Evolutionary conservation across 2,329 filamentous ascomycete genomes (phyloP), one percentile per base, ranked within the genome.

Genomic region (Reticulascus tulasneorum): DNA sequence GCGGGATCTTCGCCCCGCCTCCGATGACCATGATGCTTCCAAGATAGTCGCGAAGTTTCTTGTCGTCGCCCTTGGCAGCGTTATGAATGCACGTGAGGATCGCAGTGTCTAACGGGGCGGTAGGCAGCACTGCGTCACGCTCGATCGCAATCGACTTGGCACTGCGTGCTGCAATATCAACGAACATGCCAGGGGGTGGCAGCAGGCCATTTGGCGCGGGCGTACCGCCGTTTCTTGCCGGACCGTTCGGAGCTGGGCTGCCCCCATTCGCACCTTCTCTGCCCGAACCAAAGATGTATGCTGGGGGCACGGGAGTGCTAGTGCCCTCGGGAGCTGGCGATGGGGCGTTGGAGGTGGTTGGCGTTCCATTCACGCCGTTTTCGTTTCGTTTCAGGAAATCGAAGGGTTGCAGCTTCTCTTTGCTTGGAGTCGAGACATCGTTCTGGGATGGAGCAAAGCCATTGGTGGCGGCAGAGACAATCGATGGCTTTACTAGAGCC

Each of bases 1-100:
- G 79, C 2, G 85, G 80, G 1, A 85, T 81, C 66, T 93, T 86
- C 46, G 85, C 81, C 4, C 86, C 88, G 20, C 90, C 89, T 30
- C 89, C 89, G 35, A 94, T 80, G 2, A 94, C 79, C 84, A 95
- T 93, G 64, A 95, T 91, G 29, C 85, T 85, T 23, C 86, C 86
- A 21, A 94, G 73, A 53, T 95, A 85, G 55, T 98, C 93, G 35
- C 87, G 84, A 45, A 91, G 80, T 62, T 94, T 94, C 66, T 93
- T 91, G 47, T 97, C 89, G 56, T 97, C 91, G 38, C 84, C 84
- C 45, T 84, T 84, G 34, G 88, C 84, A 7, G 88, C 93, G 59
- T 95, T 85, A 30, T 85, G 77, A 53, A 97, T 94, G 31, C 83
- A 90, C 12, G 86, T 89, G 42, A 96, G 75, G 51, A 98, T 94